Percentiles rank a stretch among this genome's conserved stretches.
Evolutionary conservation across 495 filamentous ascomycete genomes (phyloP).

Genomic region (Xylaria cubensis): DNA sequence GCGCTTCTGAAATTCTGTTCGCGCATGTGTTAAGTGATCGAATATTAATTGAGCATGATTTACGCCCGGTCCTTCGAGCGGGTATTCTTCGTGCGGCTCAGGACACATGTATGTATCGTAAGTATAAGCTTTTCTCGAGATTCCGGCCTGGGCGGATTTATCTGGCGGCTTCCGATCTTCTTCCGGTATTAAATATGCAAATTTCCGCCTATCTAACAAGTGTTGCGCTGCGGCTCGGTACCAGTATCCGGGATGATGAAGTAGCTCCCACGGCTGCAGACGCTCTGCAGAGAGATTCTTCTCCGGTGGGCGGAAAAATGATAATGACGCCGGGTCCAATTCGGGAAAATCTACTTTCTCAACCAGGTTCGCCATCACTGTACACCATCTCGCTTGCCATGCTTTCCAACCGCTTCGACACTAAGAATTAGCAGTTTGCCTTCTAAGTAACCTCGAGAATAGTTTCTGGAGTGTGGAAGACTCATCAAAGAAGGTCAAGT

Average conservation of each 20-base stretch:
- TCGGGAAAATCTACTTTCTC: constrained; percentile 62
- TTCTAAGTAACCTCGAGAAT: background rate
- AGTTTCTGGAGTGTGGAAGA: background rate
- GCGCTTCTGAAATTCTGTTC: constrained; percentile 68
- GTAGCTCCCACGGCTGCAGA: constrained; percentile 74
- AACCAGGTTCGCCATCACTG: constrained; percentile 81
- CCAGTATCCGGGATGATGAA: constrained; percentile 93
- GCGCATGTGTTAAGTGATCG: constrained; percentile 64
- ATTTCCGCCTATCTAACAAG: constrained; percentile 60
- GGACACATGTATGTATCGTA: constrained; percentile 90
- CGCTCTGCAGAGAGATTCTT: constrained; percentile 71
- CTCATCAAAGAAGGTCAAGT: background rate
- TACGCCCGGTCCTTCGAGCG: constrained; percentile 61
- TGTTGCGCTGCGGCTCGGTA: constrained; percentile 73
- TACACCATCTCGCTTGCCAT: constrained; percentile 85
- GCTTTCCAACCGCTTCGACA: constrained; percentile 71
- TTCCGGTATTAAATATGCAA: constrained; percentile 73
- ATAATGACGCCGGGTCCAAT: constrained; percentile 42
- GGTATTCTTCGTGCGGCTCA: constrained; percentile 73
- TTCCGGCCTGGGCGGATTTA: constrained; percentile 69
- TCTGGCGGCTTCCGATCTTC: constrained; percentile 75
- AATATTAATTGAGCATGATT: constrained; percentile 71
- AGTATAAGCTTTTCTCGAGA: constrained; percentile 68
- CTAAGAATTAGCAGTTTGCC: constrained; percentile 7
- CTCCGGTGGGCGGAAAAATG: constrained; percentile 68